Percentiles rank a stretch among this genome's conserved stretches.
These are phyloP conservation scores for Amylostereum areolatum DNA, from an alignment of 1,284 basidiomycete species.

Conservation along the genomic window DNA sequence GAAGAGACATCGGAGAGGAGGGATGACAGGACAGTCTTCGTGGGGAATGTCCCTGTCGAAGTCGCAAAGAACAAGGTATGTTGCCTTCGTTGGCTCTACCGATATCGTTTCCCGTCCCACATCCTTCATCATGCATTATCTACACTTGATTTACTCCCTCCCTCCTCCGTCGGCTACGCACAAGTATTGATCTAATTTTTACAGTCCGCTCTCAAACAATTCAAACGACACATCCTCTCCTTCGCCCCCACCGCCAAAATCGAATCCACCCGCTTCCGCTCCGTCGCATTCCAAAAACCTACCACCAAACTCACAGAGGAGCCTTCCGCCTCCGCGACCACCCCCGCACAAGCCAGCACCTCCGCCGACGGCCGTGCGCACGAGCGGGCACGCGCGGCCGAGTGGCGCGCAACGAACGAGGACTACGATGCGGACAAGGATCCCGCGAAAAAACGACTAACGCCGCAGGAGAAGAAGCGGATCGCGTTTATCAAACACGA, in stretches of 20 bases:
- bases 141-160: neutral
- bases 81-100: neutral
- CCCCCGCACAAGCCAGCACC: constrained; percentile 21
- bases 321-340: constrained; percentile 22
- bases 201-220: constrained; percentile 57
- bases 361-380: constrained; percentile 39
- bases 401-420: constrained; percentile 58
- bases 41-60: constrained; percentile 86
- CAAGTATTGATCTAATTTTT: constrained; percentile 6
- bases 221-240: constrained; percentile 68
- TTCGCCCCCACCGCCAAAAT: constrained; percentile 70
- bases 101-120: too few relatives aligned
- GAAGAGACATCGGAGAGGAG: constrained; percentile 68
- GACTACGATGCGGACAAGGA: constrained; percentile 31
- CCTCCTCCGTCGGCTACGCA: neutral
- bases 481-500: constrained; percentile 93
- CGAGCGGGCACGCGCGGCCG: constrained; percentile 52
- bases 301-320: constrained; percentile 55
- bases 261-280: constrained; percentile 88
- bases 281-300: constrained; percentile 80
- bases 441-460: constrained; percentile 62
- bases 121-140: too few relatives aligned
- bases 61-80: constrained; percentile 71
- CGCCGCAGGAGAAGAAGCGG: constrained; percentile 85
- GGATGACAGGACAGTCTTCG: constrained; percentile 82